These are phyloP conservation scores for Suillus placidus DNA, from an alignment of 768 basidiomycete species.

Conservation along the genomic window DNA sequence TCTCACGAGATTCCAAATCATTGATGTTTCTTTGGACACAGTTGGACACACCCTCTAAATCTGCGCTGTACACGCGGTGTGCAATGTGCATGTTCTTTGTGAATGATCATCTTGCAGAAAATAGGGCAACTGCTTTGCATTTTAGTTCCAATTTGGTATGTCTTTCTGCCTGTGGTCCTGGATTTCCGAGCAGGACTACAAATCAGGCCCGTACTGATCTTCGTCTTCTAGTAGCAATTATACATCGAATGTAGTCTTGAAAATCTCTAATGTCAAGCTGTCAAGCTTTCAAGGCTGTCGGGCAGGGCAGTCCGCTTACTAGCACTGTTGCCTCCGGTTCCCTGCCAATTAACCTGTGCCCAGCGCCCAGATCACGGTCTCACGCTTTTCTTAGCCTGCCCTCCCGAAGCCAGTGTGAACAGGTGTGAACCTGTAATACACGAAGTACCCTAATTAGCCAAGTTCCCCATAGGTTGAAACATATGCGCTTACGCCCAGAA, in stretches of 20 bases:
- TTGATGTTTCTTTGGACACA: background rate
- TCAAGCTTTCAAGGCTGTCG: background rate
- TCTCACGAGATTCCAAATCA: background rate
- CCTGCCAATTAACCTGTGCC: constrained; percentile 4
- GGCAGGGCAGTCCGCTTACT: constrained; percentile 4
- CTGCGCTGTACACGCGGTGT: background rate
- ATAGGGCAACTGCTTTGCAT: background rate
- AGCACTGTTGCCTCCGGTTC: background rate
- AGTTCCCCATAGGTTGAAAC: background rate
- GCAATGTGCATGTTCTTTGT: background rate
- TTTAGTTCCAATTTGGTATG: background rate
- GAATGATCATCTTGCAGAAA: background rate
- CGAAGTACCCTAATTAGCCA: constrained; percentile 1
- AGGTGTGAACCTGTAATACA: background rate
- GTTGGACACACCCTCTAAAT: background rate
- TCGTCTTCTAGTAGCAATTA: background rate
- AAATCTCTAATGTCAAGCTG: background rate
- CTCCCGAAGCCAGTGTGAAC: background rate
- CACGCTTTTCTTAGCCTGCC: constrained; percentile 18
- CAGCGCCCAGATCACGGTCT: constrained; percentile 11
- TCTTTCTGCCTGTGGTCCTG: background rate
- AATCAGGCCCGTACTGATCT: background rate
- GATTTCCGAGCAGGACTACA: background rate
- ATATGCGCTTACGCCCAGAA: constrained; percentile 8
- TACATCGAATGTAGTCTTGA: background rate